Conservation (phyloP, 2,329 filamentous ascomycete genomes). For the Zalaria sp. region DNA sequence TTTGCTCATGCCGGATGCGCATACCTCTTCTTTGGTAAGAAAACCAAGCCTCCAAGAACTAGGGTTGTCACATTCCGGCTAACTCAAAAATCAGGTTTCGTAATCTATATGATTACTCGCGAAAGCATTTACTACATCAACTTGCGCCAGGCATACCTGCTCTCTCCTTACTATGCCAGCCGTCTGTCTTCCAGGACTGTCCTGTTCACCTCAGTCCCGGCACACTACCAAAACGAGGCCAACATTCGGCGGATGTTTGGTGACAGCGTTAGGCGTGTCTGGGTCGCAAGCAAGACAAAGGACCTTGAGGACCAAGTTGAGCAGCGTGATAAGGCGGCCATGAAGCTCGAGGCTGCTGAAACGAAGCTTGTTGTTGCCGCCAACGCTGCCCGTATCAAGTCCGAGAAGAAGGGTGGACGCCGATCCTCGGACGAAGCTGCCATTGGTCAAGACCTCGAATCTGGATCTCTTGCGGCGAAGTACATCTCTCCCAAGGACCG, state of each 20-base stretch:
- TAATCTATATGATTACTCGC: conserved; percentile 76
- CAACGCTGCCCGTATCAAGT: conserved; percentile 57
- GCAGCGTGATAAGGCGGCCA: conserved; percentile 64
- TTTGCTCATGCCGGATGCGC: conserved; percentile 72
- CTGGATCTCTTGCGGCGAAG: conserved; percentile 55
- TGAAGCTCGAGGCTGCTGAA: conserved; percentile 75
- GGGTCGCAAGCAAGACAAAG: conserved; percentile 66
- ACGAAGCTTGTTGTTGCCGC: conserved; percentile 70
- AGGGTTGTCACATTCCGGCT: background rate
- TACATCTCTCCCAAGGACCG: conserved; percentile 63
- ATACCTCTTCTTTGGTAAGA: conserved; percentile 61
- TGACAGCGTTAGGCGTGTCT: conserved; percentile 64
- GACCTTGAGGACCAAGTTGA: conserved; percentile 70
- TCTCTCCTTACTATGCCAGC: conserved; percentile 70
- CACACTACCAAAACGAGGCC: conserved; percentile 61
- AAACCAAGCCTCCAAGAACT: too few species aligned
- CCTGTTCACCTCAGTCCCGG: conserved; percentile 73
- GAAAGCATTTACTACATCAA: conserved; percentile 90
- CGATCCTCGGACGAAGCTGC: conserved; percentile 28
- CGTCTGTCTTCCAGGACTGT: conserved; percentile 84
- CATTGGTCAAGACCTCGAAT: conserved; percentile 44
- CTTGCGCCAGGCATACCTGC: conserved; percentile 78
- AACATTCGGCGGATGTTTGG: conserved; percentile 72
- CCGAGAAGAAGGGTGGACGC: conserved; percentile 39
- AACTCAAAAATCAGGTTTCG: conserved; percentile 39